These are phyloP conservation scores for Lentinus tigrinus DNA, from an alignment of 768 basidiomycete species.

Conservation along the genomic window DNA sequence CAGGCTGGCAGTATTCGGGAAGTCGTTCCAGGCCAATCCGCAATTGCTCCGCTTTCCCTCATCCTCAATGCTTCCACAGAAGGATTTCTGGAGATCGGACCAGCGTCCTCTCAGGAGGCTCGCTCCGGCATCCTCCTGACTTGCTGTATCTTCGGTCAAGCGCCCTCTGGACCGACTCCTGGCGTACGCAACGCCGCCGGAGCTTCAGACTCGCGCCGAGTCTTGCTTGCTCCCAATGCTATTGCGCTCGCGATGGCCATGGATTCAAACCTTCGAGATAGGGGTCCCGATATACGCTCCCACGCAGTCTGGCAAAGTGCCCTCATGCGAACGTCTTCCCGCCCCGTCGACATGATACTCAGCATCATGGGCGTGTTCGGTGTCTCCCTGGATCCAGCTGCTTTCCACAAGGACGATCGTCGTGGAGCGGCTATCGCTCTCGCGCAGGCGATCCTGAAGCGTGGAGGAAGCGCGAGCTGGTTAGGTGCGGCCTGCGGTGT, in stretches of 20 bases:
- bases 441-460: slow-evolving; percentile 3
- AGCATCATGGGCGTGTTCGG: slow-evolving; percentile 17
- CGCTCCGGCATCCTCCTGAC: too few relatives aligned
- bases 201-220: too few relatives aligned
- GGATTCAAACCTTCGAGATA: slow-evolving; percentile 1
- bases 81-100: too few relatives aligned
- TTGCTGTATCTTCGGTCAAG: too few relatives aligned
- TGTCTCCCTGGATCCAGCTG: not conserved
- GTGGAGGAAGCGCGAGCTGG: slow-evolving; percentile 11
- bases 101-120: too few relatives aligned
- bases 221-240: too few relatives aligned
- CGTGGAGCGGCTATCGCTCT: slow-evolving; percentile 4
- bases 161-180: too few relatives aligned
- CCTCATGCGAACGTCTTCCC: slow-evolving; percentile 16
- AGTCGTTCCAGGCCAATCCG: too few relatives aligned
- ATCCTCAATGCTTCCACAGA: too few relatives aligned
- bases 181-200: too few relatives aligned
- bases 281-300: not conserved
- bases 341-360: slow-evolving; percentile 16
- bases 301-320: slow-evolving; percentile 12
- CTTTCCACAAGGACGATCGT: slow-evolving; percentile 5
- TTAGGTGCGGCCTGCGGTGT: not conserved
- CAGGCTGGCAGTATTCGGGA: not conserved
- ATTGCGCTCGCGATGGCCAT: too few relatives aligned
- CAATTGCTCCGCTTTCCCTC: too few relatives aligned